Base-by-base conservation (phyloP, 306 rosid genomes). In the Clitoria ternatea region DNA sequence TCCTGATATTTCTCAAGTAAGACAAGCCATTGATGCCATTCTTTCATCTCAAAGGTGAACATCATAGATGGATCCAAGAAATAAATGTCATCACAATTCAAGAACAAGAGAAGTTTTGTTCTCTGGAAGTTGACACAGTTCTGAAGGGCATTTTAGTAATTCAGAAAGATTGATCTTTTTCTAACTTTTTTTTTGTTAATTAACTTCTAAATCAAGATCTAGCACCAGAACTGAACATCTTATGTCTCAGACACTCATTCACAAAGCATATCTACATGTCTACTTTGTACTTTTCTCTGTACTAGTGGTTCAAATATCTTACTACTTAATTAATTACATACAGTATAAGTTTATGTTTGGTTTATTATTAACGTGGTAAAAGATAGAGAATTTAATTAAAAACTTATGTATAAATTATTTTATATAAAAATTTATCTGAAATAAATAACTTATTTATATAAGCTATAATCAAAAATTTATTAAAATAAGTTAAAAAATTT, bases 1-100 rank as follows among this genome's bases (percentile, higher is more conserved):
- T 37, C 96, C 92, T 23, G 96, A 90, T 70, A 86, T 92, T 69
- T 80, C 96, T 62, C 98, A 92, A 83, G 98, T 88, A 24, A 92
- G 81, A 76, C 97, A 90, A 79, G 96, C 98, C 79, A 90, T 92
- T 71, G 98, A 92, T 73, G 89, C 81, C 7, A 86, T 92, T 62
- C 85, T 92, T 45, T 79, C 90, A 19, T 83, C 93, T 48, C 91
- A 90, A 60, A 82, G 80, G 65, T 72, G 59, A 22, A 45, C 68
- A 36, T 39, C 22, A 40, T 30, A 33, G 20, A 49, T 30, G 40
- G 20, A 49, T 55, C 19, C 57, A 69, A 26, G 59, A 37, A 70
- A 70, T 47, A 48, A 66, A 37, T 65, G 44, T 64, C 33, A 70
- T 57, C 24, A 73, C 14, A 22, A 29, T 65, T 45, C 39, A 66